These are phyloP conservation scores for Fulvia fulva DNA, from an alignment of 2,329 filamentous ascomycete genomes.

Conservation along the genomic window DNA sequence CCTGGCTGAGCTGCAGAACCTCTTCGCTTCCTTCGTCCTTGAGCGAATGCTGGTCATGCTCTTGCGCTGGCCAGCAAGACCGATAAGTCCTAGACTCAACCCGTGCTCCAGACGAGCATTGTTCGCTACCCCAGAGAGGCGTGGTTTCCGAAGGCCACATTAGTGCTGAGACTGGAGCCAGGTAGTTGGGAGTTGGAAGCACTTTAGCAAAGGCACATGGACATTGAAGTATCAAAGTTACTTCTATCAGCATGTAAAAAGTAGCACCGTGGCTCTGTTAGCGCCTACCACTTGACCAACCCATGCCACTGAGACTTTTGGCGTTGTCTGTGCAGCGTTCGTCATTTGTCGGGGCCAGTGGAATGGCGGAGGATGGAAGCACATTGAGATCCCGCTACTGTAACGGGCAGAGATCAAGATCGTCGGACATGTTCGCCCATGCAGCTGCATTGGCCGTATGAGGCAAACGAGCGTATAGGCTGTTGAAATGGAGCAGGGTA, in stretches of 20 bases:
- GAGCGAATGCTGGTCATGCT: background rate
- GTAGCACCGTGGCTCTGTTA: background rate
- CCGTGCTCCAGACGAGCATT: background rate
- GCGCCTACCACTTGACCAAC: background rate
- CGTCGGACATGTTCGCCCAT: too few relatives aligned
- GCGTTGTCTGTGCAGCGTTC: background rate
- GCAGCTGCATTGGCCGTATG: too few relatives aligned
- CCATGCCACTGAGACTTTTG: background rate
- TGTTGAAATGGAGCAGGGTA: too few relatives aligned
- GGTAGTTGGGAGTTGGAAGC: background rate
- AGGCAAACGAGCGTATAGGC: too few relatives aligned
- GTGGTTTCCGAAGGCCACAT: background rate
- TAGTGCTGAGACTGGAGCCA: background rate
- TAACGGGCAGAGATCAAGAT: too few relatives aligned
- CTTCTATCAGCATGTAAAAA: background rate
- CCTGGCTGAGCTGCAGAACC: background rate
- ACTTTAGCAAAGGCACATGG: too few relatives aligned
- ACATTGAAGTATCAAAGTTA: background rate
- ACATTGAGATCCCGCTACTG: too few relatives aligned
- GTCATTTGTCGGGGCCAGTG: too few relatives aligned
- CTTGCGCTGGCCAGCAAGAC: background rate
- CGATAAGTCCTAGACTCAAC: background rate
- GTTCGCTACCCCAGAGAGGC: background rate
- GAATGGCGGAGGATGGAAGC: too few relatives aligned
- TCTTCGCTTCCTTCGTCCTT: background rate